These are phyloP conservation scores for Xylaria longipes DNA, from an alignment of 495 filamentous ascomycete species.

Conservation along the genomic window DNA sequence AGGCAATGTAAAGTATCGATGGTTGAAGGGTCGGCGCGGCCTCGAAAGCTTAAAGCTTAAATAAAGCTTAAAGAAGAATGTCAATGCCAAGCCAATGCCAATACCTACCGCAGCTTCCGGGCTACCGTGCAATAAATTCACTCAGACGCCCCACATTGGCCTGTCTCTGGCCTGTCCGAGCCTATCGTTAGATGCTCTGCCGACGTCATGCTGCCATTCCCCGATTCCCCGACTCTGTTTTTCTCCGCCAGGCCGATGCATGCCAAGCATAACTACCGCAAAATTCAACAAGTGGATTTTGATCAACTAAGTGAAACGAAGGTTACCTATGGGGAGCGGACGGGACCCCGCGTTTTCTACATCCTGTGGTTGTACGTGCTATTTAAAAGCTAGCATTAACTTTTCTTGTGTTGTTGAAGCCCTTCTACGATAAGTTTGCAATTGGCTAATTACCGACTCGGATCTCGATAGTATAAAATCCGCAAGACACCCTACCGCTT, in stretches of 20 bases:
- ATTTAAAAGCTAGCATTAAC: too few relatives aligned
- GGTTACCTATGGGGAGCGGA: too few relatives aligned
- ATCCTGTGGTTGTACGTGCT: too few relatives aligned
- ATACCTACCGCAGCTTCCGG: slow-evolving; percentile 17
- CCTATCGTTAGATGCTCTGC: neutral
- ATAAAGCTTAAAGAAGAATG: neutral
- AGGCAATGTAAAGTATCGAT: neutral
- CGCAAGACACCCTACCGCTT: too few relatives aligned
- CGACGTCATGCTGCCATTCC: slow-evolving; percentile 17
- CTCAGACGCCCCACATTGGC: slow-evolving; percentile 12
- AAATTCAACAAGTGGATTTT: too few relatives aligned
- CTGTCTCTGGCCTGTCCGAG: neutral
- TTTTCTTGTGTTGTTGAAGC: too few relatives aligned
- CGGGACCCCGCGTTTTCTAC: too few relatives aligned
- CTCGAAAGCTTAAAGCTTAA: slow-evolving; percentile 2
- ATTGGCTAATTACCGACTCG: too few relatives aligned
- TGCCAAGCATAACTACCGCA: slow-evolving; percentile 14
- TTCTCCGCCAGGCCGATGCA: neutral
- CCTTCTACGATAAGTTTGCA: too few relatives aligned
- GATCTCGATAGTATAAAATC: too few relatives aligned
- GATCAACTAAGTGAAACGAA: too few relatives aligned
- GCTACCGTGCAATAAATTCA: slow-evolving; percentile 23
- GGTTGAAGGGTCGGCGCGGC: neutral
- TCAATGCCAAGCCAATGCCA: neutral
- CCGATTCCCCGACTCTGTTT: slow-evolving; percentile 7